Percentiles rank a stretch among this genome's conserved stretches.
Conservation (phyloP, 208 protist genomes). For the Leishmania arabica region DNA sequence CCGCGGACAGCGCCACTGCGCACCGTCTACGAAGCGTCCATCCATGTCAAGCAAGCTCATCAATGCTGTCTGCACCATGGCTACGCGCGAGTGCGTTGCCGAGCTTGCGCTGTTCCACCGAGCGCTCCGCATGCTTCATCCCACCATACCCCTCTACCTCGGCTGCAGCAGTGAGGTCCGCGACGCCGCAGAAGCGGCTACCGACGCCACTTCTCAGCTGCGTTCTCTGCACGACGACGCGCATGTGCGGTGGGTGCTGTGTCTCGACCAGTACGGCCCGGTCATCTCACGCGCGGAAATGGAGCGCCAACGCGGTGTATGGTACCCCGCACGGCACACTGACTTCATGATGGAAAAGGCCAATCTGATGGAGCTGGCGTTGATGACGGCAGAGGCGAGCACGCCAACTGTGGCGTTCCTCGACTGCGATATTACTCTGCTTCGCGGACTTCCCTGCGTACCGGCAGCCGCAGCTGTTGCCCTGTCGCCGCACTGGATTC, state of each 20-base stretch:
- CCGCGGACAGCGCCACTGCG: background rate
- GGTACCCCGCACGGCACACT: constrained; percentile 68
- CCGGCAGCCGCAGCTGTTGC: constrained; percentile 35
- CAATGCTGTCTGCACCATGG: constrained; percentile 77
- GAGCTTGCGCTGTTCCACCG: constrained; percentile 75
- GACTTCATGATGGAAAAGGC: constrained; percentile 92
- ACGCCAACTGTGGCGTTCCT: constrained; percentile 51
- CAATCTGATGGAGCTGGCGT: constrained; percentile 73
- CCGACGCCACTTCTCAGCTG: constrained; percentile 2
- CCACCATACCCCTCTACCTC: constrained; percentile 51
- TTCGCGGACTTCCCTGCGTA: constrained; percentile 48
- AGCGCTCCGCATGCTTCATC: constrained; percentile 63
- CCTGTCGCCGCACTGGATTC: constrained; percentile 72
- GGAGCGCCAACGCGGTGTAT: constrained; percentile 68
- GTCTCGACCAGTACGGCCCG: constrained; percentile 63
- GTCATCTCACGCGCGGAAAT: constrained; percentile 61
- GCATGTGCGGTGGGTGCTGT: constrained; percentile 60
- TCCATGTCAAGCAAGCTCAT: constrained; percentile 32
- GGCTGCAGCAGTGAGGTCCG: constrained; percentile 54
- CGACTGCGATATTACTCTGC: constrained; percentile 75
- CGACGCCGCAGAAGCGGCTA: background rate
- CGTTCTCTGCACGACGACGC: constrained; percentile 27
- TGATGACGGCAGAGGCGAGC: constrained; percentile 23
- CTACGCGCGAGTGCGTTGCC: constrained; percentile 74
- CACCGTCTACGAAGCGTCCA: background rate